Percentiles rank a stretch among this genome's conserved stretches.
Conservation (phyloP, 768 basidiomycete genomes). For the Kwoniella europaea region DNA sequence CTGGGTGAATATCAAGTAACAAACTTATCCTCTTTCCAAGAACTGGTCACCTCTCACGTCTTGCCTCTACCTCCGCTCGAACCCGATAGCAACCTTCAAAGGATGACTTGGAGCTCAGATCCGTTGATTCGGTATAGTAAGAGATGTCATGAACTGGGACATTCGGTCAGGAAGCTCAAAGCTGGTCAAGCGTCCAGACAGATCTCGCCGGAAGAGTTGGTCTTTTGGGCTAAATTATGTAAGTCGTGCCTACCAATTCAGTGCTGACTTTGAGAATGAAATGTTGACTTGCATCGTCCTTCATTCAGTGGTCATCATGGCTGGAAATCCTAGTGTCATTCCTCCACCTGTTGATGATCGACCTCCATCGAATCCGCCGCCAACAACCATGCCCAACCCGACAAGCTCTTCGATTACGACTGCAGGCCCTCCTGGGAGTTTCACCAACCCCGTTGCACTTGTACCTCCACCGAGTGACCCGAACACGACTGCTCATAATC, state of each 20-base stretch:
- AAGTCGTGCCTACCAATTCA: slow-evolving; percentile 6
- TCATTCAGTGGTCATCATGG: slow-evolving; percentile 31
- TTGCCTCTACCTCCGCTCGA: slow-evolving; percentile 32
- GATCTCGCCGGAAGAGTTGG: slow-evolving; percentile 30
- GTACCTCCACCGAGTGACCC: not conserved
- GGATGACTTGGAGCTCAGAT: slow-evolving; percentile 12
- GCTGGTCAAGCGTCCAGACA: slow-evolving; percentile 7
- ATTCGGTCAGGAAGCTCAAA: slow-evolving; percentile 23
- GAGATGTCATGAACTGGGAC: slow-evolving; percentile 37
- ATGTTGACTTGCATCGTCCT: not conserved
- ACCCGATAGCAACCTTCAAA: not conserved
- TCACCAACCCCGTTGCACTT: slow-evolving; percentile 5
- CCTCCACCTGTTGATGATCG: slow-evolving; percentile 31
- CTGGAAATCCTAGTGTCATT: slow-evolving; percentile 24
- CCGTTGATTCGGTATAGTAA: slow-evolving; percentile 25
- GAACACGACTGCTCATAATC: not conserved
- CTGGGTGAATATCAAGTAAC: slow-evolving; percentile 29
- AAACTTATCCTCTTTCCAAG: slow-evolving; percentile 21
- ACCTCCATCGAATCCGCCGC: slow-evolving; percentile 13
- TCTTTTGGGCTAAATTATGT: slow-evolving; percentile 43
- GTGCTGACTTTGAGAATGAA: not conserved
- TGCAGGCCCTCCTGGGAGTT: slow-evolving; percentile 13
- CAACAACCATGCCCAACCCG: not conserved
- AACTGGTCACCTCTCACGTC: slow-evolving; percentile 31
- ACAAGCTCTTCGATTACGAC: not conserved